phyloP scores from a whole-genome alignment of 208 protist species.

The Trypanosoma mega region DNA sequence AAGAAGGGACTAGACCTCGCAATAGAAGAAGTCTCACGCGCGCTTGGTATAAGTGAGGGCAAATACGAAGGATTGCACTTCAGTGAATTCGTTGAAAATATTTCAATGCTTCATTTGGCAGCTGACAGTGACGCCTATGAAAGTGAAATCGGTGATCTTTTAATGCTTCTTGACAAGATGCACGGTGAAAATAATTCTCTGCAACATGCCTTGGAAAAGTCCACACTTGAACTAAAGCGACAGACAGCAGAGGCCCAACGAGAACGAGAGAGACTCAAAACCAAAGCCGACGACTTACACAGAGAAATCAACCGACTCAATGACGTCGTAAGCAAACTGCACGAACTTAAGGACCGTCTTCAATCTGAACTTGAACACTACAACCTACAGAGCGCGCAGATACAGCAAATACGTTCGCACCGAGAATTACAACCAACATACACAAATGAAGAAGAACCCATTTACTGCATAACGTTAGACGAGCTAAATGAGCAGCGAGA shows the following conservation, averaged over 20 bases:
- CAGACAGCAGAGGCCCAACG: slow-evolving; percentile 41
- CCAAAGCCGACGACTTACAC: slow-evolving; percentile 26
- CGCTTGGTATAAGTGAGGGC: slow-evolving; percentile 26
- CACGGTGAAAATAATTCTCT: slow-evolving; percentile 57
- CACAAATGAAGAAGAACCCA: not conserved
- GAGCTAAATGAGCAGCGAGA: slow-evolving; percentile 23
- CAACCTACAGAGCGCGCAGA: slow-evolving; percentile 27
- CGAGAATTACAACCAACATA: slow-evolving; percentile 17
- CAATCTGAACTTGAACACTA: slow-evolving; percentile 34
- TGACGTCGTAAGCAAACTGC: slow-evolving; percentile 46
- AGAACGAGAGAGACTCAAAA: slow-evolving; percentile 35
- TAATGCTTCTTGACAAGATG: slow-evolving; percentile 49
- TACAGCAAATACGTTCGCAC: slow-evolving; percentile 33
- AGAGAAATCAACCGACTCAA: slow-evolving; percentile 40
- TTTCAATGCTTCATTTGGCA: slow-evolving; percentile 27
- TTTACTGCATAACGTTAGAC: slow-evolving; percentile 29
- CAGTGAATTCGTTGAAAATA: slow-evolving; percentile 44
- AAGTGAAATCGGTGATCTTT: slow-evolving; percentile 60
- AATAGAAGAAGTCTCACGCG: slow-evolving; percentile 37
- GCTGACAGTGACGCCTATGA: slow-evolving; percentile 62
- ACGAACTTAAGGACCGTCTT: slow-evolving; percentile 39
- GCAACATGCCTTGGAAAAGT: slow-evolving; percentile 47
- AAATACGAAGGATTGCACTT: slow-evolving; percentile 47
- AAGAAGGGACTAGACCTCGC: slow-evolving; percentile 52
- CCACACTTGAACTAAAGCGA: slow-evolving; percentile 39